Evolutionary conservation across 2,329 filamentous ascomycete genomes (phyloP), one percentile per base, ranked within the genome.

Genomic region (Aspergillus versicolor): DNA sequence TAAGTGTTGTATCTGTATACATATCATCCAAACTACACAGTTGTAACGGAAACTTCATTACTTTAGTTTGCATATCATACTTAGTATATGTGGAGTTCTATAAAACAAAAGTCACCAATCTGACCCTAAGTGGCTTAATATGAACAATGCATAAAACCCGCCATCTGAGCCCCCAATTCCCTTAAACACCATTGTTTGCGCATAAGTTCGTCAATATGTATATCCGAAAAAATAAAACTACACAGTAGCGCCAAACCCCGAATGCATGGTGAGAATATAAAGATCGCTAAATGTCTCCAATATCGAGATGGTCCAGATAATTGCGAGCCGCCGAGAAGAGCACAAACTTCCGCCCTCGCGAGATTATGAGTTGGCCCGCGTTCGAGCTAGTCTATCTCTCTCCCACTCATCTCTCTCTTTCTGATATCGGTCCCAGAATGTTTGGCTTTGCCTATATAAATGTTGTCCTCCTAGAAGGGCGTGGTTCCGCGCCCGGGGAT

Each of bases 1-100:
- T 19, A 24, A 52, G 21, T 27, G 34, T 13, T 47, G 37, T 13
- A 30, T 53, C 12, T 57, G 55, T 57, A 53, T 40, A 21, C 52
- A 44, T 53, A 57, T 52, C 47, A 37, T 42, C 13, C 43, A 34
- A 34, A 40, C 40, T 30, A 43, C 30, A 22, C 11, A 37, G 41
- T 24, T 49, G 49, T 57, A 49, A 43, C 32, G 27, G n/a, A 48
- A 41, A 30, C 8, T 45, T 15, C 4, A 45, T 45, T 4, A 17
- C 43, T 45, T 45, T 17, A 2, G 21, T 37, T 27, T 19, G 15
- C 24, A 38, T 48, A 11, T 9, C 27, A 30, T 30, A 11, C 4
- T 30, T 37, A 37, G 34, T 52, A 51, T 59, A 63, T 60, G 59
- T 61, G 56, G 54, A 61, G 27, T 30, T 63, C 56, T 61, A 61